These are phyloP conservation scores for Syzygium grande DNA, from an alignment of 345 rosid species.

Conservation along the genomic window DNA sequence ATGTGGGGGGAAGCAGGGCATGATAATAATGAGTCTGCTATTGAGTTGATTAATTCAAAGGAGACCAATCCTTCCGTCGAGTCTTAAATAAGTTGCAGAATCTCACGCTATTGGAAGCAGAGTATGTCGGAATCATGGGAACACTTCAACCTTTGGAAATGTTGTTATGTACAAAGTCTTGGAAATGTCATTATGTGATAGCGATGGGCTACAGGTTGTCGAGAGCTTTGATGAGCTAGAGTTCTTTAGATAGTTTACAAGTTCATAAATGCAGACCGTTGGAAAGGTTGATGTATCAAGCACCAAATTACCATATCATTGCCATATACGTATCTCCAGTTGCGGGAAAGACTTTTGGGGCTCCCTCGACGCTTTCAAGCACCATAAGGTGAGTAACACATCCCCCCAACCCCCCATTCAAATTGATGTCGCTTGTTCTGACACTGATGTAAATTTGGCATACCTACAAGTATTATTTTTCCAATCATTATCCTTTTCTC, in stretches of 20 bases:
- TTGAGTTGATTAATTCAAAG: background rate
- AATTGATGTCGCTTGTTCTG: no score
- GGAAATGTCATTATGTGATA: no score
- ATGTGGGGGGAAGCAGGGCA: background rate
- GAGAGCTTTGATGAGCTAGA: background rate
- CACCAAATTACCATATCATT: background rate
- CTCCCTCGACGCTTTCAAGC: background rate
- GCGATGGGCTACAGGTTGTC: background rate
- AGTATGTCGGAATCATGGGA: background rate
- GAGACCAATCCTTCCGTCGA: fast-evolving
- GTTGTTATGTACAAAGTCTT: background rate
- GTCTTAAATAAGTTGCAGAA: background rate
- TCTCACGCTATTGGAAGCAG: fast-evolving
- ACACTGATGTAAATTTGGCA: background rate
- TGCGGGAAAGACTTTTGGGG: background rate
- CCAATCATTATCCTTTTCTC: background rate
- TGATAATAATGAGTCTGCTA: background rate
- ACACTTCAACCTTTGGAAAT: fast-evolving
- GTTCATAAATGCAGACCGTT: fast-evolving
- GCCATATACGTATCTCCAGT: fast-evolving
- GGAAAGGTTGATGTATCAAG: background rate
- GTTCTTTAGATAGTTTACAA: fast-evolving
- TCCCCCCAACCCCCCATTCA: no score
- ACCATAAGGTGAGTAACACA: background rate
- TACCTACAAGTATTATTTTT: background rate